phyloP scores from a whole-genome alignment of 768 basidiomycete genomes.

The Amanita pallidorosea region DNA sequence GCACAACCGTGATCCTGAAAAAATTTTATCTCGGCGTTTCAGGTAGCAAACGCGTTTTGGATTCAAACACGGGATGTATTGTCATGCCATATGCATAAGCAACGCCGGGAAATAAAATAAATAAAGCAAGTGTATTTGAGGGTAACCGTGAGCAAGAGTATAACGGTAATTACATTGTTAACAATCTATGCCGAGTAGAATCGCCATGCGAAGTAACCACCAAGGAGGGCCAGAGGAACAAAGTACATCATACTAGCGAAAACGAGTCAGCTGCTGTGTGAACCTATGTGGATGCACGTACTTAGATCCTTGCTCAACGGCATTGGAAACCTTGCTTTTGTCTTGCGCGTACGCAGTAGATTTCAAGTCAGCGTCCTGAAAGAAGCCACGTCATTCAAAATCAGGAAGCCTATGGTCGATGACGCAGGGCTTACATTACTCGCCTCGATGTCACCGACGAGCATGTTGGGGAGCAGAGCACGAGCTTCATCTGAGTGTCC shows the following conservation, averaged over 20 bases:
- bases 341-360: slow-evolving; percentile 37
- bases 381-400: slow-evolving; percentile 3
- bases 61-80: too few relatives aligned
- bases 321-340: slow-evolving; percentile 28
- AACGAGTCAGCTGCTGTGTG: slow-evolving; percentile 5
- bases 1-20: too few relatives aligned
- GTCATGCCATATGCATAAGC: neutral
- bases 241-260: slow-evolving; percentile 66
- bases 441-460: slow-evolving; percentile 76
- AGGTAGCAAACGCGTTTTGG: too few relatives aligned
- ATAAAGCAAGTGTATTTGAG: neutral
- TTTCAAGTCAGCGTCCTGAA: slow-evolving; percentile 42
- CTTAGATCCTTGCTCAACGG: slow-evolving; percentile 63
- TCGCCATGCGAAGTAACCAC: slow-evolving; percentile 83
- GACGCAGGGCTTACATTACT: slow-evolving; percentile 37
- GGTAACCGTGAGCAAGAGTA: neutral
- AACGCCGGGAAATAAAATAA: neutral
- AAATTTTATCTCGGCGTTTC: too few relatives aligned
- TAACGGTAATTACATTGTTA: neutral
- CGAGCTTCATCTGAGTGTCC: slow-evolving; percentile 99
- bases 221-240: slow-evolving; percentile 67
- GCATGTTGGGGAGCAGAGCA: slow-evolving; percentile 65
- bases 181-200: slow-evolving; percentile 43
- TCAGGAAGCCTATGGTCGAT: slow-evolving; percentile 4
- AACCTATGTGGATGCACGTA: slow-evolving; percentile 20